Evolutionary conservation across 2,329 filamentous ascomycete genomes (phyloP).

Genomic region (Bipolaris zeicola): DNA sequence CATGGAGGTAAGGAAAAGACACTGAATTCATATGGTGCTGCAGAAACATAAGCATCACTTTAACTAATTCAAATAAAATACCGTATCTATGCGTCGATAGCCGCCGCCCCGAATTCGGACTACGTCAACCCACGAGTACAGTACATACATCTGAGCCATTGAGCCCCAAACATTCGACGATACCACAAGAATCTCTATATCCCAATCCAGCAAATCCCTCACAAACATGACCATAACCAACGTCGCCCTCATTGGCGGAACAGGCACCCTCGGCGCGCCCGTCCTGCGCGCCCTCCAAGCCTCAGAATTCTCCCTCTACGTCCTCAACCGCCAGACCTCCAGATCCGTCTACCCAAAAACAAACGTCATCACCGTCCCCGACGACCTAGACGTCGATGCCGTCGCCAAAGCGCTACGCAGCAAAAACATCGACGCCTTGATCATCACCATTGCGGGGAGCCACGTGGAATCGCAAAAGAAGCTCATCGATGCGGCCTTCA

Average conservation of each 20-base stretch:
- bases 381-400: conserved; percentile 43
- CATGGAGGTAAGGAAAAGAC: too few relatives aligned
- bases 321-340: conserved; percentile 44
- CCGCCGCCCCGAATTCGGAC: not conserved
- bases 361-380: conserved; percentile 49
- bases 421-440: conserved; percentile 55
- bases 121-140: too few relatives aligned
- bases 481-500: conserved; percentile 64
- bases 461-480: conserved; percentile 54
- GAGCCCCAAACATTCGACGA: not conserved
- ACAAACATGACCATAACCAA: conserved; percentile 40
- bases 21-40: too few relatives aligned
- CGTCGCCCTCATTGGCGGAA: conserved; percentile 51
- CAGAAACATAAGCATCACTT: too few relatives aligned
- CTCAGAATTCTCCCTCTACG: conserved; percentile 40
- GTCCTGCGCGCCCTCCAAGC: conserved; percentile 41
- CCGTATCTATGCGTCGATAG: conserved; percentile 2
- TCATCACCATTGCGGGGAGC: conserved; percentile 56
- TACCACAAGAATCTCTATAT: not conserved
- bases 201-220: not conserved
- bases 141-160: too few relatives aligned
- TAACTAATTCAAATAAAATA: not conserved
- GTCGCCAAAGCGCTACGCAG: conserved; percentile 51
- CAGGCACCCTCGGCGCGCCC: conserved; percentile 43
- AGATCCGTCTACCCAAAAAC: conserved; percentile 50